Evolutionary conservation across 2,329 filamentous ascomycete genomes (phyloP), one percentile per base, ranked within the genome.

Genomic region (Fusarium armeniacum): DNA sequence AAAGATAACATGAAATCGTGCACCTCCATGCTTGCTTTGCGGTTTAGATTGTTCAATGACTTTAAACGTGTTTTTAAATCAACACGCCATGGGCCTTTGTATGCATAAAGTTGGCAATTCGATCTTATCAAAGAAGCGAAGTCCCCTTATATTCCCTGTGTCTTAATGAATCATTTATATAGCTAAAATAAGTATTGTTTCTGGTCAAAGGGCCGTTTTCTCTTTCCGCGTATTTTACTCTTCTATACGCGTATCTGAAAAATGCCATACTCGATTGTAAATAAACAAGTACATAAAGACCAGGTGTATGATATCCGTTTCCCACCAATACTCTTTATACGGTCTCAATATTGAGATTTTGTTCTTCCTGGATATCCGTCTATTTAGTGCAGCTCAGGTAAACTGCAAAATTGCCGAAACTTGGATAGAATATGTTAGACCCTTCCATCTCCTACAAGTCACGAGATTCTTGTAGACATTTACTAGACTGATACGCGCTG

Each of bases 301-400:
- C 28, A 3, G 10, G 10, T 11, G 28, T 9, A 4, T 36, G 9
- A n/a, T 36, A 12, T 38, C 6, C 18, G 11, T 38, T 20, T 38
- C 10, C 11, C 36, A 38, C 2, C 11, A 20, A 38, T 22, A 24
- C 22, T 1, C 15, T 44, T 26, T 7, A 5, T 12, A 12, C 28
- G 7, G 16, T 5, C n/a, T 15, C n/a, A 15, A 20, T 40, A 8
- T 8, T 11, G 6, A 0, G 20, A 8, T 6, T 0, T 7, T 40
- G n/a, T 20, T 40, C 4, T 40, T 36, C 10, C 8, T 40, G 12
- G n/a, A 7, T 20, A 20, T 22, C 2, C 20, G 11, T 15, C 6
- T 13, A 13, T 20, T 6, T 7, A 8, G 11, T 7, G 1, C 3
- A n/a, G 20, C n/a, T 40, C 0, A 3, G 36, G 6, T 22, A 40